Evolutionary conservation across 2,329 filamentous ascomycete species (phyloP).

Genomic region (Fusarium longipes): DNA sequence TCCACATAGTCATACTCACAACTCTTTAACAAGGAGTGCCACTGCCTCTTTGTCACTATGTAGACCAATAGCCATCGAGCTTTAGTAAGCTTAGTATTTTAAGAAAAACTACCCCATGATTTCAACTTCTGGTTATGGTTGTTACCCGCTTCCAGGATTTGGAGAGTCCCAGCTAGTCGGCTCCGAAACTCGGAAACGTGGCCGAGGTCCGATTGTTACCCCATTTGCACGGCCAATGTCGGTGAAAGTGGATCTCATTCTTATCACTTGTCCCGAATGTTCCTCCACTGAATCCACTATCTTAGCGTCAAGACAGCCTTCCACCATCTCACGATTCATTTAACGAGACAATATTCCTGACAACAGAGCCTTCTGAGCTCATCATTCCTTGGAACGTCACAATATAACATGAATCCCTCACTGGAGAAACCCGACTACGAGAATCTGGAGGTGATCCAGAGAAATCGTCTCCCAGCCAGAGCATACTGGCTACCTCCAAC

Average conservation of each 20-base stretch:
- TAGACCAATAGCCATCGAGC: too few relatives aligned
- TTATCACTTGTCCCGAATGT: slow-evolving; percentile 11
- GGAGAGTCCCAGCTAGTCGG: neutral
- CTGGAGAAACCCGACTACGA: slow-evolving; percentile 14
- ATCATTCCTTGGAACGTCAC: fast-evolving
- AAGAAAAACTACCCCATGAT: too few relatives aligned
- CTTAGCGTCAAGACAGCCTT: neutral
- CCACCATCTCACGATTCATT: neutral
- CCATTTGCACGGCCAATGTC: slow-evolving; percentile 6
- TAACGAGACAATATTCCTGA: neutral
- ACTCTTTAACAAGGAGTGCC: neutral
- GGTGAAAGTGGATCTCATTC: slow-evolving; percentile 10
- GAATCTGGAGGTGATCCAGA: slow-evolving; percentile 13
- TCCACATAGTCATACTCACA: fast-evolving
- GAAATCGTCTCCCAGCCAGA: slow-evolving; percentile 5
- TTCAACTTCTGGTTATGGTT: too few relatives aligned
- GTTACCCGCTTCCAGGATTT: too few relatives aligned
- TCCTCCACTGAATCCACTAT: neutral
- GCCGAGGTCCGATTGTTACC: neutral
- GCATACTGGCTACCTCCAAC: slow-evolving; percentile 20
- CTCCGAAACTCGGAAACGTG: neutral
- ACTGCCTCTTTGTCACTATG: too few relatives aligned
- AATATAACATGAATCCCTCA: fast-evolving
- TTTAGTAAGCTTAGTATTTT: too few relatives aligned
- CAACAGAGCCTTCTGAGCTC: too few relatives aligned